These are phyloP conservation scores for Blastobotrys illinoisensis DNA, from an alignment of 1,139 yeast species.

Conservation along the genomic window DNA sequence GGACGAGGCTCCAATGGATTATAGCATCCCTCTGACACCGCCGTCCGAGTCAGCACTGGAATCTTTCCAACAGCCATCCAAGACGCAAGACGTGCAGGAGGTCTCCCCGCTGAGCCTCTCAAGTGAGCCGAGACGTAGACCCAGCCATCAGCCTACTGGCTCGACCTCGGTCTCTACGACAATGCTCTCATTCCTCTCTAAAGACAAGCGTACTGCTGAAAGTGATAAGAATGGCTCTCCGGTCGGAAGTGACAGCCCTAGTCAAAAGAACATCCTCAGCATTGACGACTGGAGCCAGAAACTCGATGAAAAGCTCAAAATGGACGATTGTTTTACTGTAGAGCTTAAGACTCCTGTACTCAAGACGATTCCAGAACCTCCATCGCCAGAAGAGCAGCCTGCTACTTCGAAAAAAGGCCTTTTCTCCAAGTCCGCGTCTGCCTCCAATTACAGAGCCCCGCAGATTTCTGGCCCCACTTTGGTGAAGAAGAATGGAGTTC, in stretches of 20 bases:
- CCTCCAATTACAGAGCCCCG: not conserved
- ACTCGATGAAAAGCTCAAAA: not conserved
- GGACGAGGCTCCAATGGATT: not conserved
- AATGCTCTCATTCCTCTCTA: not conserved
- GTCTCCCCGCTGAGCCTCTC: not conserved
- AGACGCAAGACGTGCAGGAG: not conserved
- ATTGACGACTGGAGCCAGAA: not conserved
- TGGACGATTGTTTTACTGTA: not conserved
- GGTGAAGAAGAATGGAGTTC: not conserved
- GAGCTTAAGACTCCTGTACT: not conserved
- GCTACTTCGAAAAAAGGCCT: not conserved
- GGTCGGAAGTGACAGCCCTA: not conserved
- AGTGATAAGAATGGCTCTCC: not conserved
- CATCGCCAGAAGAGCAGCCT: not conserved
- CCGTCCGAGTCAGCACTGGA: not conserved
- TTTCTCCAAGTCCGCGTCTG: not conserved
- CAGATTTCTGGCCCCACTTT: not conserved
- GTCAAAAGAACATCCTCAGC: not conserved
- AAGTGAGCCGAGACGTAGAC: not conserved
- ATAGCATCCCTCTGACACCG: not conserved
- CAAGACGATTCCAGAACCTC: not conserved
- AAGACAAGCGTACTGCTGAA: not conserved
- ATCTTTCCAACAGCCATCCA: not conserved
- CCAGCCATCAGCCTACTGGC: not conserved
- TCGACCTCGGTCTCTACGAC: not conserved